Base-by-base conservation (phyloP, 768 basidiomycete genomes). In the Imleria badia region DNA sequence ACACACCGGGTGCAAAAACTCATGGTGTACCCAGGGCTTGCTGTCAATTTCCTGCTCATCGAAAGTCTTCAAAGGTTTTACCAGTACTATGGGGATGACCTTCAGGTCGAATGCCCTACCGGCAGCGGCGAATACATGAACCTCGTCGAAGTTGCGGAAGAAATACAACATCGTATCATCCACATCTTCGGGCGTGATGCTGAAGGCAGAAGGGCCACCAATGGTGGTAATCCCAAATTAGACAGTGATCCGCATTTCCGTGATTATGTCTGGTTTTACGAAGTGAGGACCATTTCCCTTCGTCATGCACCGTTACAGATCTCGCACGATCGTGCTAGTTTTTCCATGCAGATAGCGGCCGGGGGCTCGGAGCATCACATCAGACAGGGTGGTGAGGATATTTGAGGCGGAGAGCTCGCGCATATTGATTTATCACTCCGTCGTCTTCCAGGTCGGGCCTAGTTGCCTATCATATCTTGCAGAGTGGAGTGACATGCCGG, bases 91-190 rank as follows among this genome's bases (percentile, higher is more conserved):
- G 97, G 97, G 3, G 87, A 94, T 52, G 87, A 90, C 20, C 74
- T 98, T 34, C 88, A 91, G 77, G 87, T 96, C 29, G 97, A 99
- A 72, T 99, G 97, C 65, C 97, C 97, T 6, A 94, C 93, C 0
- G 94, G 94, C 26, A 91, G 88, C 58, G 97, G 97, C n/a, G 95
- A 97, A 61, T 93, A 87, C 72, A 98, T 98, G 94, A 91, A 94
- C 67, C 84, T 99, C 9, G 91, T 88, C 11, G 81, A 84, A 54
- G 94, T 96, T 19, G 94, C 97, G 6, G 96, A 98, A 65, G 97
- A 99, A 72, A 94, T 99, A 52, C 97, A 98, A 71, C 96, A 98
- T 67, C 87, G 97, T n/a, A 86, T 98, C 58, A 99, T 98, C 52
- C 94, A 98, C 71, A 94, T 99, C 63, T 99, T 99, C 65, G 87